Base-by-base conservation (phyloP, 352 stramenopile species). In the Achlya hypogyna region DNA sequence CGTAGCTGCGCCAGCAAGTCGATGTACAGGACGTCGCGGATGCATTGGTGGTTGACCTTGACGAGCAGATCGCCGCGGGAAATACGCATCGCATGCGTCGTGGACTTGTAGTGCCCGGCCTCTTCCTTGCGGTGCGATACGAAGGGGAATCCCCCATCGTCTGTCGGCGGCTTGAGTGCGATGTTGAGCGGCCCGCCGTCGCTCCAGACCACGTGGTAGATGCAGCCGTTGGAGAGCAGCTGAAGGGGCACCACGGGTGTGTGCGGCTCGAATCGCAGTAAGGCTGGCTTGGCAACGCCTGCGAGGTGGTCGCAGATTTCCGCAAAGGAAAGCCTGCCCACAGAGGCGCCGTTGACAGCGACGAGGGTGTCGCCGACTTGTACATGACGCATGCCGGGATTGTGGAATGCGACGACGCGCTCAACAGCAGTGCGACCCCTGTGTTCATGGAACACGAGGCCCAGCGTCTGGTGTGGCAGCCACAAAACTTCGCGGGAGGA, bases 131-230 rank as follows among this genome's bases (percentile, higher is more conserved):
- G 38, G 14, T 18, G 12, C 12, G 38, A 45, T 18, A 18, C 14
- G 12, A 9, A 45, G 12, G 38, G 38, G 38, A 18, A 10, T 45
- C 38, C 12, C 12, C 2, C 10, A 5, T 18, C 53, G 31, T 9
- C 23, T 12, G 5, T 6, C 6, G 53, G 25, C 1, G n/a, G 1
- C 20, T 16, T 34, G 20, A 64, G 40, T 16, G 54, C 32, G 1
- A 64, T 22, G 8, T 38, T 22, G 4, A 64, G 54, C 23, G n/a
- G n/a, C 28, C 35, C 54, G 2, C 10, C 54, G 54, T 51, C 54
- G 38, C 38, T 45, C 54, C 54, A 64, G 22, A 64, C 40, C 2
- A 93, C 79, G 62, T 95, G 87, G 27, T 93, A 74, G 34, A 93
- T 70, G 31, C 79, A 91, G 18, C 38, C 38, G 38, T 1, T 45